Evolutionary conservation across 371 early-diverging fungal species (phyloP), one percentile per base, ranked within the genome.

Genomic region (Syncephalastrum racemosum): DNA sequence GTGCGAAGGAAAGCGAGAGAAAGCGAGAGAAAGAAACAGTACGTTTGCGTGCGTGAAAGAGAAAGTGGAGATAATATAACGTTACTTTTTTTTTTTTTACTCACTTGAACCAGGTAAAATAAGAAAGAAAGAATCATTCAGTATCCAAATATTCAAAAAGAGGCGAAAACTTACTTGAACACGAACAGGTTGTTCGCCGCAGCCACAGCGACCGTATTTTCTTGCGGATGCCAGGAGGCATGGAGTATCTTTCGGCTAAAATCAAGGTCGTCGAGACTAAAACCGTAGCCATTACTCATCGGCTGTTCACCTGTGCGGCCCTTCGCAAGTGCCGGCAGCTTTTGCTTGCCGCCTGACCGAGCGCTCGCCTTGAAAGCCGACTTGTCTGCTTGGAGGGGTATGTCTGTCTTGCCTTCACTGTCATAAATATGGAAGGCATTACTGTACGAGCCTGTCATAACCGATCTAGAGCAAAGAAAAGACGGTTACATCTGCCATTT

Each of bases 171-270:
- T 75, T 77, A 81, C 76, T 90, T 83, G 74, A 98, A 98, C 63
- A 97, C 88, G 69, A 98, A 98, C 54, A 97, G 83, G 68, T 98
- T 98, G 80, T 97, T 97, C 43, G 97, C 97, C 8, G 98, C 98
- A 31, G 98, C 98, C 48, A 97, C 88, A 36, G 98, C 95, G 50
- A 97, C 88, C 20, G 93, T 91, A 68, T 95, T 94, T 67, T 98
- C 98, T 58, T 83, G 83, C 40, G 99, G 99, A 82, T 98, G 98
- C 97, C 97, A 98, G 53, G 94, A 93, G 27, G 98, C 91, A 64
- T 98, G 97, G 47, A 98, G 67, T 55, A 98, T 97, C 85, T 97
- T 97, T 80, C 95, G 93, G 66, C 85, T 84, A 62, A 92, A 98
- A 72, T 98, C 97, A 56, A 93, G 82, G 22, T 82, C 46, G 31